phyloP scores from a whole-genome alignment of 768 basidiomycete species.

The Mycena filopes region DNA sequence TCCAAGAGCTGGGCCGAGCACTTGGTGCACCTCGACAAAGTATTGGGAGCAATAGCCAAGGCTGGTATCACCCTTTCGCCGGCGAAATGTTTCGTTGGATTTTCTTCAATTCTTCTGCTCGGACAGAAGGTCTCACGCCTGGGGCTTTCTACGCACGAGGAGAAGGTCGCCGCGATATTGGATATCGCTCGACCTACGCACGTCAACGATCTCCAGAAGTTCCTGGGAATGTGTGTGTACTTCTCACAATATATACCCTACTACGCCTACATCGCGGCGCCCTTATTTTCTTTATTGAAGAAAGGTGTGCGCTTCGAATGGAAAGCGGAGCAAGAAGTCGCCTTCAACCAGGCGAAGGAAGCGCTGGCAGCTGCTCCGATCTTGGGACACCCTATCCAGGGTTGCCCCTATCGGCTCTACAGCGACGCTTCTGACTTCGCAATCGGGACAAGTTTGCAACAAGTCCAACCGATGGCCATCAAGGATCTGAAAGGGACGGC shows the following conservation, averaged over 20 bases:
- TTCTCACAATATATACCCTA: slow-evolving; percentile 41
- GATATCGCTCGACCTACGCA: slow-evolving; percentile 26
- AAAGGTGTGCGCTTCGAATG: slow-evolving; percentile 39
- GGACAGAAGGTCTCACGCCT: slow-evolving; percentile 31
- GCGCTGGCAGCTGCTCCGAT: slow-evolving; percentile 37
- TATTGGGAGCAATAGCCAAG: slow-evolving; percentile 32
- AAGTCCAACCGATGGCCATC: too few species aligned
- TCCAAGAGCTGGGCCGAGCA: slow-evolving; percentile 35
- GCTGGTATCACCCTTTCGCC: slow-evolving; percentile 39
- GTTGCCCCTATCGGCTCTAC: slow-evolving; percentile 32
- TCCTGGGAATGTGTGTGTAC: slow-evolving; percentile 42
- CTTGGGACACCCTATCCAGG: slow-evolving; percentile 30
- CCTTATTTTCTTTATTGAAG: slow-evolving; percentile 37
- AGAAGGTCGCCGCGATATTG: slow-evolving; percentile 37
- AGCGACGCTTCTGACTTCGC: slow-evolving; percentile 13
- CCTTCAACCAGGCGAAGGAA: slow-evolving; percentile 26
- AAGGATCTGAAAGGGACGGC: too few species aligned
- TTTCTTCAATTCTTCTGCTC: slow-evolving; percentile 37
- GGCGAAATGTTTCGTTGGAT: slow-evolving; percentile 40
- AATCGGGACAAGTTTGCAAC: slow-evolving; percentile 9
- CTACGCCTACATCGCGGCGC: slow-evolving; percentile 39
- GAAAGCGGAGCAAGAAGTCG: slow-evolving; percentile 29
- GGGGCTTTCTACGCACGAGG: slow-evolving; percentile 29
- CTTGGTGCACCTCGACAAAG: slow-evolving; percentile 31
- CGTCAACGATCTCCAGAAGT: slow-evolving; percentile 34